A percentile compares a stretch with the other conserved stretches of the same genome.
These are phyloP conservation scores for Acanthamoeba divionensis DNA, from an alignment of 208 protist genomes.

Conservation along the genomic window DNA sequence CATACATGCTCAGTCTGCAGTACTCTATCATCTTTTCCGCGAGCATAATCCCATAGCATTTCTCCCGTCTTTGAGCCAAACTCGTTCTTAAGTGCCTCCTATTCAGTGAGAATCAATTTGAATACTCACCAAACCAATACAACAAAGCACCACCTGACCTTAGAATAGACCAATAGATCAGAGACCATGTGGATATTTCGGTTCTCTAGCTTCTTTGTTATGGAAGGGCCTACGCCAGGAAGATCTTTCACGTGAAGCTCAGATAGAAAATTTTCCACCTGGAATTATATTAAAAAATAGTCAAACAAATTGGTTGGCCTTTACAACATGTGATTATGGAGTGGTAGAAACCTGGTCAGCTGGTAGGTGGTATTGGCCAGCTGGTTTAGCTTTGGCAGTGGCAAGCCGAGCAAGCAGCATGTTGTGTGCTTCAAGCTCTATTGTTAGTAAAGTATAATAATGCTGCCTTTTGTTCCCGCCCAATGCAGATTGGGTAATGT, in stretches of 20 bases:
- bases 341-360: background rate
- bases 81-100: conserved; percentile 24
- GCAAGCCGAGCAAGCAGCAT: background rate
- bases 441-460: background rate
- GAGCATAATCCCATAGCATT: conserved; percentile 41
- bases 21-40: background rate
- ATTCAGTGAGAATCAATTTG: background rate
- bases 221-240: conserved; percentile 3
- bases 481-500: background rate
- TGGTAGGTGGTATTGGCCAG: background rate
- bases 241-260: background rate
- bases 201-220: background rate
- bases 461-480: background rate
- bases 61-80: conserved; percentile 8
- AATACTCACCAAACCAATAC: background rate
- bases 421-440: conserved; percentile 38
- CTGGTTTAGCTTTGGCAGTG: conserved; percentile 16
- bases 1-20: background rate
- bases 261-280: conserved; percentile 6
- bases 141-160: background rate
- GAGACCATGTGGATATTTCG: background rate
- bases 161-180: background rate
- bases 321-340: background rate
- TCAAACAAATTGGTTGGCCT: background rate
- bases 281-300: background rate